Base-by-base conservation (phyloP, 352 stramenopile genomes). In the Phytophthora cryptogea region DNA sequence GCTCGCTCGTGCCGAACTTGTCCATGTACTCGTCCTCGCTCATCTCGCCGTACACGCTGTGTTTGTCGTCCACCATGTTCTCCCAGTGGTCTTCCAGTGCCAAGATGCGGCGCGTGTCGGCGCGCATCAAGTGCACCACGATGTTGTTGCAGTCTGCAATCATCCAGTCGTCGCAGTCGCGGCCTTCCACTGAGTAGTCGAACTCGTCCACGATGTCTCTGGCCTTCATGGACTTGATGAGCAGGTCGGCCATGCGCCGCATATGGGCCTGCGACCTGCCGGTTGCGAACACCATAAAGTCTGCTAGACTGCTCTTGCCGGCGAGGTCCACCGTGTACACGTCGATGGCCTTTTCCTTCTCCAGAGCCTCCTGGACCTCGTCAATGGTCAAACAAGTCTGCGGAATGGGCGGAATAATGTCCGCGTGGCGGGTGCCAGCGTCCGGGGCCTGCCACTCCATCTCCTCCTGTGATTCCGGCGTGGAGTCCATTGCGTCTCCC, bases 121-220 rank as follows among this genome's bases (percentile, higher is more conserved):
- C 78, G 35, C 74, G 76, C 80, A 96, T 90, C 30, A 96, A 83
- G 45, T 97, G 89, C 58, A 97, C 85, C 28, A 97, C 89, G 50
- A 97, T 82, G 62, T 88, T 95, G 58, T 90, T 91, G 72, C 88
- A 94, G 62, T 97, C 89, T 27, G 89, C 86, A 59, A 97, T 95
- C 88, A 96, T 97, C 89, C 89, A 97, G 76, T 97, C 89, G 63
- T 97, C 89, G 46, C 84, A 94, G 58, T 96, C 86, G 39, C 88
- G 85, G 9, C 89, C 89, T 74, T 97, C 89, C 32, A 95, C 89
- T 16, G 55, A 56, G 60, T 94, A 94, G 48, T 88, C 80, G 48
- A 94, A 92, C 20, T 92, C 80, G 57, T 94, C 82, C 10, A 80
- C 56, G 11, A 92, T 45, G 2, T 80, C 39, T 8, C 87, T 61